Base-by-base conservation (phyloP, 2,329 filamentous ascomycete genomes). In the Neodidymelliopsis sp. region DNA sequence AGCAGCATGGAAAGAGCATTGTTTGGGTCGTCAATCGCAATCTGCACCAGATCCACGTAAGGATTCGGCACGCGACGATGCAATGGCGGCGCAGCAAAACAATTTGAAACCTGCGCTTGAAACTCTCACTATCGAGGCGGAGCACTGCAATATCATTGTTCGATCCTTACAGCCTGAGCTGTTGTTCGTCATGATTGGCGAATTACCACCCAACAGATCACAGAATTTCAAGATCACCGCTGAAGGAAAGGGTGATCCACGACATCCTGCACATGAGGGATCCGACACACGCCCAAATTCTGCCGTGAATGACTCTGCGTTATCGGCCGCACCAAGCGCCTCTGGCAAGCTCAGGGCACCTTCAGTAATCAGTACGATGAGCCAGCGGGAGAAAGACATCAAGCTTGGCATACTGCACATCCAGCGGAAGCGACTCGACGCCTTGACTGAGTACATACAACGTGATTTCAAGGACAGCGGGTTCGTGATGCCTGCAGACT, bases 1-100 rank as follows among this genome's bases (percentile, higher is more conserved):
- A 16, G 74, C 79, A 54, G 73, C 73, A 8, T 80, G 78, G 78
- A 79, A 78, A 63, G 77, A 79, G 36, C 67, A 78, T 9, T 59
- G 57, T 13, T 39, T 45, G 22, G 60, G 59, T 12, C 59, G 62
- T 13, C 54, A 62, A 23, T 58, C 51, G 27, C 40, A 49, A 12
- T 40, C 58, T 13, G 19, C 29, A 33, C 52, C 56, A 20, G 50
- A 54, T 9, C 42, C 46, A 8, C 49, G 49, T 3, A 56, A 51
- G 38, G 55, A 58, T 20, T 49, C 53, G 2, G 29, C 27, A 4
- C 44, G 48, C 13, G 43, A 45, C 4, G 43, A 60, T 8, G 27
- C 42, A n/a, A 40, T 40, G 15, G 38, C 39, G 44, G 36, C 56
- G 7, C 48, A 40, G 27, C 54, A 47, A 10, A 37, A 31, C 9